Percentiles rank a stretch among this genome's conserved stretches.
Evolutionary conservation across 2,329 filamentous ascomycete species (phyloP).

Genomic region (Niveomyces coronatus): DNA sequence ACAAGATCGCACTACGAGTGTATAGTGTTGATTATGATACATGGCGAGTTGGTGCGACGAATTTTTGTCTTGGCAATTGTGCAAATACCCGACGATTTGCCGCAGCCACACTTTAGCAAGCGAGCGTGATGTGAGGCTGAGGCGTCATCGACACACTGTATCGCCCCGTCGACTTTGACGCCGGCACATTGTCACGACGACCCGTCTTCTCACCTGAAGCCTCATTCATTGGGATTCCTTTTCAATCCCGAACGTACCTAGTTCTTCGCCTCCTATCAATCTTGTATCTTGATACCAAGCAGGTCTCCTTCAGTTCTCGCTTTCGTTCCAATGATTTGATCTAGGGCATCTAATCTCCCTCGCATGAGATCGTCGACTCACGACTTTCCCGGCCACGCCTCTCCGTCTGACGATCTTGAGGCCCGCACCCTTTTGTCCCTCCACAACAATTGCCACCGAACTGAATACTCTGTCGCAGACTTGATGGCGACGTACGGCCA

Average conservation of each 20-base stretch:
- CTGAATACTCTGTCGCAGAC: not conserved
- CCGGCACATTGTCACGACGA: too few species aligned
- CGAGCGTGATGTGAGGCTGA: conserved; percentile 7
- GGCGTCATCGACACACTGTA: conserved; percentile 8
- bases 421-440: not conserved
- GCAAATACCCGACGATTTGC: conserved; percentile 9
- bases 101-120: conserved; percentile 7
- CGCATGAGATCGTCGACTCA: conserved; percentile 2
- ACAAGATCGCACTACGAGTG: too few species aligned
- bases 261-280: not conserved
- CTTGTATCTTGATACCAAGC: not conserved
- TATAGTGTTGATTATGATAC: too few species aligned
- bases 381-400: not conserved
- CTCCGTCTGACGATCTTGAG: conserved; percentile 5
- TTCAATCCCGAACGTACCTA: not conserved
- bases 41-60: too few species aligned
- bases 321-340: conserved; percentile 2
- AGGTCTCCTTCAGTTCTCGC: not conserved
- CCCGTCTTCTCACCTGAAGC: too few species aligned
- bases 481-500: conserved; percentile 28
- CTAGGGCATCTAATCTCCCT: not conserved
- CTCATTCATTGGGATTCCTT: too few species aligned
- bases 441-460: not conserved
- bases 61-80: too few species aligned
- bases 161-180: too few species aligned